Evolutionary conservation across 164 flowering plant genomes (phyloP), one percentile per base, ranked within the genome.

Genomic region (Magnolia officinalis): DNA sequence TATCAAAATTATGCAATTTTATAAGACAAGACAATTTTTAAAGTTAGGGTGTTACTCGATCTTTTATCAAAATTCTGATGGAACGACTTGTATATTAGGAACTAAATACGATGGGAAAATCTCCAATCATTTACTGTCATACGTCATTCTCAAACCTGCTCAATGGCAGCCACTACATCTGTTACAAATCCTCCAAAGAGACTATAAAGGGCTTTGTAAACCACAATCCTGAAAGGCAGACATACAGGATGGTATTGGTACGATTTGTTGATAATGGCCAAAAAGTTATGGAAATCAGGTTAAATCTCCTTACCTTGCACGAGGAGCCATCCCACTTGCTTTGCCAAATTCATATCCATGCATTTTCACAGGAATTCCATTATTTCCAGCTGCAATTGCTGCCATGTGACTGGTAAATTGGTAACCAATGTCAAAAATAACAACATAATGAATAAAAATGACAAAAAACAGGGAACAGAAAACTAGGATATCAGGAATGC

Each of bases 341-440:
- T 83, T 87, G 29, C 99, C 99, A 87, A 94, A 90, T 81, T 96
- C 97, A 86, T 85, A 86, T 76, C 97, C 95, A 88, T 89, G 91
- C 89, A 94, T 82, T 75, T 91, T 84, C 76, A 96, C 96, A 67
- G 96, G 91, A 80, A 96, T 85, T 75, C 99, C 99, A 86, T 96
- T 92, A 83, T 94, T 94, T 76, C 99, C 99, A 75, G 99, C 99
- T 73, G 99, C 99, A 81, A 96, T 94, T 72, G 98, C 89, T 75
- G 99, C 99, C 50, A 97, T 96, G 80, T 96, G 99, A 82, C 99
- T 96, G 89, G 70, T 23, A 76, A 29, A 82, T 98, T 94, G 89
- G 72, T 13, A 67, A 24, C 45, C 11, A 67, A 23, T 67, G 70
- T 29, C 31, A 67, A 67, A 13, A 23, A 23, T 23, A 23, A 67